Base-by-base conservation (phyloP, 495 filamentous ascomycete species). In the Recurvomyces mirabilis region DNA sequence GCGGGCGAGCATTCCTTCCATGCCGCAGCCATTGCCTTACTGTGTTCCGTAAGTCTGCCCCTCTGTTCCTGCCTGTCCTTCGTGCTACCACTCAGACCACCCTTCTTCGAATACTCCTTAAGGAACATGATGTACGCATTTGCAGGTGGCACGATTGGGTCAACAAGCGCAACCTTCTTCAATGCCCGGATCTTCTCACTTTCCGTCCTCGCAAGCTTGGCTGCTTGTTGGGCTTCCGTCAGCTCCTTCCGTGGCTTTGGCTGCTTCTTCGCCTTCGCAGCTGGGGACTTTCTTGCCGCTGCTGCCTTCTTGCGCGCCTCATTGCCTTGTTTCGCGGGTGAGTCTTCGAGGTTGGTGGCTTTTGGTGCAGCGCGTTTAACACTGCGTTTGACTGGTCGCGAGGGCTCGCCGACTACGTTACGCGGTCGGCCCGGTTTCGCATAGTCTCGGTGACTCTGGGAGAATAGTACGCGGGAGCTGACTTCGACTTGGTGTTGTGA, bases 41-140 rank as follows among this genome's bases (percentile, higher is more conserved):
- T 28, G 3, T 5, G 3, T 23, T 40, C 21, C 4, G 21, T 4
- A 10, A 26, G 3, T 13, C 23, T 3, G 17, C 21, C 6, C 29
- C 6, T 38, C 25, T 41, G 30, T 30, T 41, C 47, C 0, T 17
- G 14, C 17, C 39, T 37, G 18, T 28, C 43, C 20, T 32, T 32
- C 9, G 15, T 10, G 20, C 34, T 11, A 5, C 26, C 17, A 20
- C 24, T n/a, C 21, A 3, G 2, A 3, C 21, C 37, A 4, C 9
- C 7, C 9, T 26, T 26, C 23, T 18, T 4, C 12, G 35, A 5
- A 14, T 35, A 40, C 33, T 64, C 61, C 12, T 41, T 9, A 9
- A 42, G n/a, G 38, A 59, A 60, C 13, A 51, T 47, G 1, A 18
- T 41, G 26, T 38, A 58, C 1, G 61, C 55, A n/a, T 21, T 47